phyloP scores from a whole-genome alignment of 176 grass and related monocot species.

The Triticum dicoccoides region DNA sequence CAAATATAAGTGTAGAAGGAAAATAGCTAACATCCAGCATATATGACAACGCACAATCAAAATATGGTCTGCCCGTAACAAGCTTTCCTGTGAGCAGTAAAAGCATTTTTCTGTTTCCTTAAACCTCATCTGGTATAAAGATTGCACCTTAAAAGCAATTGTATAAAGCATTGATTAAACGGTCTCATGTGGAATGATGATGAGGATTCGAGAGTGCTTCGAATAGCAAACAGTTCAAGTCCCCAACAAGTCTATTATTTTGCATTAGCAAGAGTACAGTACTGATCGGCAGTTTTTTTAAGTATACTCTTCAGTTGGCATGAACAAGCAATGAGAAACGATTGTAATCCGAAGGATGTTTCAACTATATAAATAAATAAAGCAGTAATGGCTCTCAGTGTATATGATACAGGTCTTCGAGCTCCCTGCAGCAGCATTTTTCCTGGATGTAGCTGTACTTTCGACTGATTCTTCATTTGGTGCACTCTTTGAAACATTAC shows the following conservation, averaged over 20 bases:
- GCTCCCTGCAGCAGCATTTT: slow-evolving; percentile 29
- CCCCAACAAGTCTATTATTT: background rate
- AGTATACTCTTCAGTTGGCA: background rate
- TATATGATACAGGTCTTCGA: slow-evolving; percentile 39
- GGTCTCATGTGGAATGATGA: background rate
- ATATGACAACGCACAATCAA: background rate
- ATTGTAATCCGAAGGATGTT: background rate
- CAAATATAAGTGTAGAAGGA: background rate
- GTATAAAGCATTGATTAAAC: background rate
- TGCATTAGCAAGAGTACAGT: background rate
- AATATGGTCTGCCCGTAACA: background rate
- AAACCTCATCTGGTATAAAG: background rate
- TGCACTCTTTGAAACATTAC: slow-evolving; percentile 53
- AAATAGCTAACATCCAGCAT: background rate
- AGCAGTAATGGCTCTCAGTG: background rate
- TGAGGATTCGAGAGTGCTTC: background rate
- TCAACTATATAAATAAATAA: background rate
- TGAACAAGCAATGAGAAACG: background rate
- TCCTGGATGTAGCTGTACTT: slow-evolving; percentile 17
- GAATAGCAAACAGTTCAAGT: no score
- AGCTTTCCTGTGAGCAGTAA: background rate
- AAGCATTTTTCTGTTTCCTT: background rate
- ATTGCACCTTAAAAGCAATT: no score
- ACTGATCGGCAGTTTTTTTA: background rate
- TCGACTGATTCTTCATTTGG: slow-evolving; percentile 41